Percentiles rank a stretch among this genome's conserved stretches.
These are phyloP conservation scores for Solanum ossicruentum DNA, from an alignment of 257 asterid genomes.

Conservation along the genomic window DNA sequence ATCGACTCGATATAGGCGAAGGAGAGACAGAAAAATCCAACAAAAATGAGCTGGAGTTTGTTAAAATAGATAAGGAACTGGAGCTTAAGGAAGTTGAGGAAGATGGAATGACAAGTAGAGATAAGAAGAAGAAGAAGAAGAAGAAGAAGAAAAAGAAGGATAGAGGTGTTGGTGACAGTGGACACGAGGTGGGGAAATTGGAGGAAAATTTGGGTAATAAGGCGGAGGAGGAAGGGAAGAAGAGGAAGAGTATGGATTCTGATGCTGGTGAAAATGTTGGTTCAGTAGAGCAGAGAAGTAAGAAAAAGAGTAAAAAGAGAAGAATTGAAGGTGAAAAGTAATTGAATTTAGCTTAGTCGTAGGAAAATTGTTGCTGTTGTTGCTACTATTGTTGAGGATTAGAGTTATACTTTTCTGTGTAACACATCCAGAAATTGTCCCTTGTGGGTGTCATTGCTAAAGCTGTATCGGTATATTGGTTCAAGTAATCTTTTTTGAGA, in stretches of 20 bases:
- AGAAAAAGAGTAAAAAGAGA: constrained; percentile 22
- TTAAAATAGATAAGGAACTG: not conserved
- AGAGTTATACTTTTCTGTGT: not conserved
- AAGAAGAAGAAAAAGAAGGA: constrained; percentile 7
- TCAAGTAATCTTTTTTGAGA: not conserved
- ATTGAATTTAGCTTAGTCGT: not conserved
- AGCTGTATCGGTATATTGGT: not conserved
- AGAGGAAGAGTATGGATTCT: constrained; percentile 14
- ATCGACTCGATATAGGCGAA: not conserved
- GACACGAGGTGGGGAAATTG: not conserved
- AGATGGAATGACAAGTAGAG: not conserved
- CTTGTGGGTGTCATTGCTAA: not conserved
- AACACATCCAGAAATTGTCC: not conserved
- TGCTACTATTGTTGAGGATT: not conserved
- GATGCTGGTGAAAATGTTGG: not conserved
- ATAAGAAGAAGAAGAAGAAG: not conserved
- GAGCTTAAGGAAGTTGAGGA: not conserved
- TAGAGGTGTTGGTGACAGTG: constrained; percentile 2
- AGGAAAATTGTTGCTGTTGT: not conserved
- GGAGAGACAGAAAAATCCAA: not conserved
- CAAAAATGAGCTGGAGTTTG: not conserved
- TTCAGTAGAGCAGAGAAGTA: constrained; percentile 2
- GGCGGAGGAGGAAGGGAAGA: constrained; percentile 14
- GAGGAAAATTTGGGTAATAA: not conserved
- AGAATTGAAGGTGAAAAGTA: constrained; percentile 7